Evolutionary conservation across 768 basidiomycete genomes (phyloP).

Genomic region (Asterophora parasitica): DNA sequence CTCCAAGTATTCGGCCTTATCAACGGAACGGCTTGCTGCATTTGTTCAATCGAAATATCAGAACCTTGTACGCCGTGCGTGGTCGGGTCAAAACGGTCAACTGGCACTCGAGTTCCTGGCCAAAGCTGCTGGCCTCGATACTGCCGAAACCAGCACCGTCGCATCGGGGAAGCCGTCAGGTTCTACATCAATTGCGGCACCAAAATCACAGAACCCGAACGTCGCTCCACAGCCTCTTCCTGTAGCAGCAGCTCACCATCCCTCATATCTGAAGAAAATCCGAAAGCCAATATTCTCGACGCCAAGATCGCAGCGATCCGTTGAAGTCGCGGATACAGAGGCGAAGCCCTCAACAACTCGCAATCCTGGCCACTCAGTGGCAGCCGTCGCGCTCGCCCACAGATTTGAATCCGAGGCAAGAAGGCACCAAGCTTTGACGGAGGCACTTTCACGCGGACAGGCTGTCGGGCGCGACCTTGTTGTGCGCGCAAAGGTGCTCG

Average conservation of each 20-base stretch:
- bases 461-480: constrained; percentile 9
- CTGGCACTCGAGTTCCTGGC: constrained; percentile 24
- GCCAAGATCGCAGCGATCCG: constrained; percentile 3
- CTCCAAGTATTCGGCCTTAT: constrained; percentile 21
- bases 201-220: constrained; percentile 1
- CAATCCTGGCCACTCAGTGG: background rate
- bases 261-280: constrained; percentile 29
- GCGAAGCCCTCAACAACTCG: background rate
- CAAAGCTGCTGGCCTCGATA: constrained; percentile 24
- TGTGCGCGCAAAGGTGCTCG: background rate
- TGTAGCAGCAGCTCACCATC: constrained; percentile 45
- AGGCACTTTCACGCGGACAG: constrained; percentile 18
- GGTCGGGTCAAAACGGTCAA: constrained; percentile 22
- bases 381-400: constrained; percentile 18
- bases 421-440: constrained; percentile 20
- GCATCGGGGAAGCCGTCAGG: background rate
- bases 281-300: constrained; percentile 24
- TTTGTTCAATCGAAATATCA: constrained; percentile 27
- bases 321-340: background rate
- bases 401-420: constrained; percentile 20
- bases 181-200: background rate
- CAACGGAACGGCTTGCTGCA: constrained; percentile 27
- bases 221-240: constrained; percentile 27
- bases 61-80: constrained; percentile 19
- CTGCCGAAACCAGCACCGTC: background rate